Evolutionary conservation across 768 basidiomycete species (phyloP), one percentile per base, ranked within the genome.

Genomic region (Boletus subcaerulescens): DNA sequence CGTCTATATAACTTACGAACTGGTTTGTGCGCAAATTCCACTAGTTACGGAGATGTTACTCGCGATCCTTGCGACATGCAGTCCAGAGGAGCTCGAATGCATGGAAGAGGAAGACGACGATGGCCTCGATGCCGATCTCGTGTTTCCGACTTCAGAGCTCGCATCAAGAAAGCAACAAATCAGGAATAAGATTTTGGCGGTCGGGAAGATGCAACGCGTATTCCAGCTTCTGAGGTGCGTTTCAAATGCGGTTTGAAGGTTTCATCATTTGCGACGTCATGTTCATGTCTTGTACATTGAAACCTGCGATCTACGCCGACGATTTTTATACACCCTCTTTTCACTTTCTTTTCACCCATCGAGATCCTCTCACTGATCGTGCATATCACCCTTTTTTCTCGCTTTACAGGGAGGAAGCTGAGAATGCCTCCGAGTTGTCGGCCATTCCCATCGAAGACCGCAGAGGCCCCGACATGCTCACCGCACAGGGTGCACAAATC

Each of bases 21-120:
- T 22, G 29, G 14, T 44, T 5, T 32, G 15, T 44, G 20, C 20
- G 52, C 12, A 29, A 8, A 41, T 48, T 15, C 24, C 17, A 56
- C 3, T 57, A 98, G 96, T 99, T 66, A 91, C 94, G 51, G 96
- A 99, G 68, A 98, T 98, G 96, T 76, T 98, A 33, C 85, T 98
- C 40, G 94, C 95, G 5, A 89, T 99, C 56, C 77, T 99, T 33
- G 87, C 91, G 63, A 90, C 94, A 55, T 99, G 97, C 73, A 90
- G 87, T 58, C 85, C 91, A 64, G 95, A 98, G 67, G 97, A 98
- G 68, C 81, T 98, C 22, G 86, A 86, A 61, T 84, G 83, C 3
- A 31, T 75, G 1, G 76, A 68, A 45, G 80, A 76, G 2, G 75
- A 68, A 2, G 68, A 69, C 1, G 68, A 65, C 5, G 50, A 66